phyloP scores from a whole-genome alignment of 306 rosid genomes.

The Cucumis cinereus region DNA sequence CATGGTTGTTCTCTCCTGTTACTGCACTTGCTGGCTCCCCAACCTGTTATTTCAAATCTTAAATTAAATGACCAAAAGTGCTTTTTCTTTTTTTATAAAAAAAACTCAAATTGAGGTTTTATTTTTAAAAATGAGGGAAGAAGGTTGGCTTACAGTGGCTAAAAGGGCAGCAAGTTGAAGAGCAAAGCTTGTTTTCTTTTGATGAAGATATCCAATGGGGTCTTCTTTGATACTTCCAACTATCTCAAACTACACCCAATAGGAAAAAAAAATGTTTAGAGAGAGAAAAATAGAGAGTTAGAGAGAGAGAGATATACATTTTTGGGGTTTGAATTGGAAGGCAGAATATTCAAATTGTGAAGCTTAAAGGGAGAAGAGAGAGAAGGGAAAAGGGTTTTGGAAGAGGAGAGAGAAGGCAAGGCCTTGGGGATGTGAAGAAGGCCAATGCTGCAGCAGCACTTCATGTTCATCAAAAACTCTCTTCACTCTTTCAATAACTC shows the following conservation, averaged over 20 bases:
- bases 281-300: neutral
- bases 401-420: conserved; percentile 42
- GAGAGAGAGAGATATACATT: conserved; percentile 5
- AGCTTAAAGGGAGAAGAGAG: conserved; percentile 25
- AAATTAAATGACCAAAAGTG: too few species aligned
- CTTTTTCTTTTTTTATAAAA: too few species aligned
- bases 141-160: conserved; percentile 41
- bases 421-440: conserved; percentile 69
- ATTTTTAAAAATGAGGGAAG: too few species aligned
- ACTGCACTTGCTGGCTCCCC: conserved; percentile 70
- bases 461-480: conserved; percentile 37
- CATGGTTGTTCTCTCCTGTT: conserved; percentile 52
- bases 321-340: conserved; percentile 2
- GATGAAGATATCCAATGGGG: conserved; percentile 16
- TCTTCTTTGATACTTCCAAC: conserved; percentile 20
- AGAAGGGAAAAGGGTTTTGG: conserved; percentile 13
- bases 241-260: conserved; percentile 28
- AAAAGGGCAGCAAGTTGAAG: conserved; percentile 54
- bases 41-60: conserved; percentile 19
- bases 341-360: conserved; percentile 8
- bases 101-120: too few species aligned
- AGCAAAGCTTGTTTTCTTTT: conserved; percentile 41
- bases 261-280: neutral
- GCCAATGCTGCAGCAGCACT: conserved; percentile 33
- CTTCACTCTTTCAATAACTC: neutral